Conservation (phyloP, 306 rosid species). For the Pterocarpus macrocarpus region DNA sequence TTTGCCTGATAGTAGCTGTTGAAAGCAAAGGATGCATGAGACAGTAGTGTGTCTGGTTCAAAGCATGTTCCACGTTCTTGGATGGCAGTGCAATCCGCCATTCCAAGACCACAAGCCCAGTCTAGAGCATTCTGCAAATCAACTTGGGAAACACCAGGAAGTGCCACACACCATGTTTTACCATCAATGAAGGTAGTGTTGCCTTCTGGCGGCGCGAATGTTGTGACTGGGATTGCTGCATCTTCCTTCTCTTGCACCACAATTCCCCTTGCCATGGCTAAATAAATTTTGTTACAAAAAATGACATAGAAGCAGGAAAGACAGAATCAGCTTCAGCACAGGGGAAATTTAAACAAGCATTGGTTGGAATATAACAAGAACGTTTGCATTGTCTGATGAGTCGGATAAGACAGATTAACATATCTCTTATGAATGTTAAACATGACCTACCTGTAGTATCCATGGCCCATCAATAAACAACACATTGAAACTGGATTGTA, state of each 20-base stretch:
- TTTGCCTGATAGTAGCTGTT: constrained; percentile 79
- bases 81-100: constrained; percentile 71
- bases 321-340: neutral
- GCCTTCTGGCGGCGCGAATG: constrained; percentile 90
- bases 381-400: constrained; percentile 15
- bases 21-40: constrained; percentile 97
- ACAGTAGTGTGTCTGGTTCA: constrained; percentile 77
- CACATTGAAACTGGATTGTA: neutral
- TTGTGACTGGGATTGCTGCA: constrained; percentile 57
- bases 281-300: neutral
- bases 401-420: constrained; percentile 6
- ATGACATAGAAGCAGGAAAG: too few relatives aligned
- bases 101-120: constrained; percentile 97
- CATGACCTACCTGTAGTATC: neutral
- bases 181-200: constrained; percentile 94
- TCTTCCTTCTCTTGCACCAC: constrained; percentile 75
- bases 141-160: constrained; percentile 73
- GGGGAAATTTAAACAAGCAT: neutral
- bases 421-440: neutral
- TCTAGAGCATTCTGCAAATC: constrained; percentile 94
- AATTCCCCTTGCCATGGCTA: constrained; percentile 56
- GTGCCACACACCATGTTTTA: constrained; percentile 92
- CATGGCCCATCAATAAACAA: constrained; percentile 29
- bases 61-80: constrained; percentile 73
- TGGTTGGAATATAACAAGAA: neutral